Evolutionary conservation across 2,329 filamentous ascomycete genomes (phyloP), one percentile per base, ranked within the genome.

Genomic region (Camptophora hylomeconis): DNA sequence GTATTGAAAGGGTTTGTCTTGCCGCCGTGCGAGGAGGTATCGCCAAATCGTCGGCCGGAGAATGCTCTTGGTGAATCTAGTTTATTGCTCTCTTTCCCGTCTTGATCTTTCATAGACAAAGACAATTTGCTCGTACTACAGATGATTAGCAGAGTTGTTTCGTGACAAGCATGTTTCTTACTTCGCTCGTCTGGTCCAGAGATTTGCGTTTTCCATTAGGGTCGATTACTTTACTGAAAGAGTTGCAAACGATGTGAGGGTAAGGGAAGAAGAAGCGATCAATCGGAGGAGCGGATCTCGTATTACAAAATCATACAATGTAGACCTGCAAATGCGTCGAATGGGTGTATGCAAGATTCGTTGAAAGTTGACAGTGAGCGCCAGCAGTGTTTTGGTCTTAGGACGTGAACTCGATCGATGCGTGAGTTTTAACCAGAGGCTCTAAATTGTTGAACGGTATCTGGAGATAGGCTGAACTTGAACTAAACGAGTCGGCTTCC

Each of bases 51-150:
- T 65, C 82, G 81, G 34, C 75, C 67, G 45, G 75, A 67, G 42
- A 71, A 64, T 40, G 66, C 64, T 60, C 80, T 75, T 54, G 66
- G 57, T 55, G 65, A 60, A 50, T 65, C 63, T 54, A 62, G 59
- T 61, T 62, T 65, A 54, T 51, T 61, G 53, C 53, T 65, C 39
- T 67, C 63, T 55, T 67, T 66, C 45, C 52, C 55, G 45, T 66
- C 61, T 40, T 60, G 46, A 50, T 71, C 70, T 51, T 72, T 63
- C 53, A 80, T 92, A 46, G 83, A 77, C 40, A 95, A 69, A 45
- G 84, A 92, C 58, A 94, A 79, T 66, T 92, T 95, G 69, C 73
- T 81, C 58, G 72, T 72, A 66, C 79, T 89, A 51, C 28, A 31
- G 31, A 33, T 17, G 19, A 34, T 41, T 28, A 48, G 40, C 45